A percentile compares a stretch with the other conserved stretches of the same genome.
phyloP scores from a whole-genome alignment of 805 yeast species.

The Teunomyces aglyptinius region DNA sequence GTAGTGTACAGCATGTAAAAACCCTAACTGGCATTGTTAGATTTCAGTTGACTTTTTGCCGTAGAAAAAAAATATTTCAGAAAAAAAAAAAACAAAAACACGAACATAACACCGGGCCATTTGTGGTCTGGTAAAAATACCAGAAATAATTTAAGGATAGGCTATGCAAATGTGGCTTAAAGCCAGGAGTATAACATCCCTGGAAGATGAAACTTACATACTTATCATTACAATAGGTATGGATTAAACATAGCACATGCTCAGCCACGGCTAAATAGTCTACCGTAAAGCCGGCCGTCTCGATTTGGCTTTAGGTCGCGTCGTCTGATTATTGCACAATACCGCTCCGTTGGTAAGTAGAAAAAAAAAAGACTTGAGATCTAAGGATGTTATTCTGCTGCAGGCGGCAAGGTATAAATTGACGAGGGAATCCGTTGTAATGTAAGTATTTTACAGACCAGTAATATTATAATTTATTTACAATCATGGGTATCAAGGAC shows the following conservation, averaged over 20 bases:
- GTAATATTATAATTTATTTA: not conserved
- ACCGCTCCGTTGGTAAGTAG: not conserved
- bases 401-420: constrained; percentile 1
- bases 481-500: constrained; percentile 35
- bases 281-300: not conserved
- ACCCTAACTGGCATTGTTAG: not conserved
- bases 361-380: constrained; percentile 2
- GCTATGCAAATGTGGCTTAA: not conserved
- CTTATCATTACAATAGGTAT: not conserved
- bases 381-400: constrained; percentile 3
- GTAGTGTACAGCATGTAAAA: not conserved
- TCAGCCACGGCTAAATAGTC: constrained; percentile 1
- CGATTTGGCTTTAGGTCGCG: constrained; percentile 1
- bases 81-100: not conserved
- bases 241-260: not conserved
- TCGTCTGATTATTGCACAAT: constrained; percentile 4
- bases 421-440: not conserved
- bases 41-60: not conserved
- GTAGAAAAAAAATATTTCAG: not conserved
- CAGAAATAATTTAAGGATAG: not conserved
- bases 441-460: not conserved
- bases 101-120: not conserved
- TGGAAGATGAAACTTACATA: not conserved
- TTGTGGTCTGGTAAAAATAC: not conserved
- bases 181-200: not conserved